phyloP scores from a whole-genome alignment of 2,329 filamentous ascomycete genomes.

The Fusarium concolor region DNA sequence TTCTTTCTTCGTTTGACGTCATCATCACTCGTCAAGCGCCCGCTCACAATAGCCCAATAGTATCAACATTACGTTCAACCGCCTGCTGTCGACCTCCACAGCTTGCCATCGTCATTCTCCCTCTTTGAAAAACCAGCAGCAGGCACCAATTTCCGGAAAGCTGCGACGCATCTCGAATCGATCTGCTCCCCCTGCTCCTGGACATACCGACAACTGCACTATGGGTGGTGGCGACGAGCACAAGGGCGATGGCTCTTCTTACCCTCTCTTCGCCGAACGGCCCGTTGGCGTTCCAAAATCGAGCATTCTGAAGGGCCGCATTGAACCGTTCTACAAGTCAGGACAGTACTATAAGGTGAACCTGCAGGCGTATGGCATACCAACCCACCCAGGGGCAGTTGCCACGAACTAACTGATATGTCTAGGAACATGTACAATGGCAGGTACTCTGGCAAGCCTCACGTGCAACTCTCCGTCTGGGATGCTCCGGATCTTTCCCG shows the following conservation, averaged over 20 bases:
- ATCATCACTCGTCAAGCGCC: constrained; percentile 7
- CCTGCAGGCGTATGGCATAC: constrained; percentile 72
- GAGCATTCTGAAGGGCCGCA: constrained; percentile 85
- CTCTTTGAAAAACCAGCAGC: constrained; percentile 36
- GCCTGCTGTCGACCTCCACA: constrained; percentile 41
- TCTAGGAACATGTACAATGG: constrained; percentile 55
- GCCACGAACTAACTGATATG: constrained; percentile 18
- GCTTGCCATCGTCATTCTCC: constrained; percentile 44
- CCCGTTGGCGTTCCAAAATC: constrained; percentile 83
- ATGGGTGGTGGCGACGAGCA: constrained; percentile 65
- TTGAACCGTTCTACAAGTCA: constrained; percentile 80
- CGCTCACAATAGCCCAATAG: constrained; percentile 40
- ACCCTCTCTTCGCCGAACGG: constrained; percentile 62
- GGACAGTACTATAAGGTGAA: constrained; percentile 85
- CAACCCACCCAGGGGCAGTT: neutral
- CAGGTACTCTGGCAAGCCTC: constrained; percentile 71
- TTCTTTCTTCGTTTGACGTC: constrained; percentile 19
- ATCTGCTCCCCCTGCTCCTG: constrained; percentile 53
- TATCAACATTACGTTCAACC: constrained; percentile 40
- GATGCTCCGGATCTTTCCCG: constrained; percentile 82
- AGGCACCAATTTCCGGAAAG: constrained; percentile 37
- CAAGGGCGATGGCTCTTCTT: constrained; percentile 59
- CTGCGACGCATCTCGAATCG: constrained; percentile 51
- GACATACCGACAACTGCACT: constrained; percentile 48
- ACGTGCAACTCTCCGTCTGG: constrained; percentile 89